Conservation (phyloP, 2,329 filamentous ascomycete genomes). For the Dothistroma septosporum region DNA sequence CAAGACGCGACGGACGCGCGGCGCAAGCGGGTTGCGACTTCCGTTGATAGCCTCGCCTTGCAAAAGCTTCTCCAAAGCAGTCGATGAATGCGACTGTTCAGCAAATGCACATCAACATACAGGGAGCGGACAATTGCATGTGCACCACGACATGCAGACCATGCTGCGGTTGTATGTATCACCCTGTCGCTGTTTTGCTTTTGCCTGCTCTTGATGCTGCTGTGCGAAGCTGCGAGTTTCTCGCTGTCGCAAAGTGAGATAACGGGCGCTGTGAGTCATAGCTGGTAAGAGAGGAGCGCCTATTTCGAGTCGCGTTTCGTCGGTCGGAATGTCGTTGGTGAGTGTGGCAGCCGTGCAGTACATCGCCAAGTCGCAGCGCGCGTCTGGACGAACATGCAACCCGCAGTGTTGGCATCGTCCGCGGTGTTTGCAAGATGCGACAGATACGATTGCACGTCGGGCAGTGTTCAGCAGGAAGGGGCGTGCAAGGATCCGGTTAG, state of each 20-base stretch:
- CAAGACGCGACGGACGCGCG: not conserved
- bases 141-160: not conserved
- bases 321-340: not conserved
- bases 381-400: not conserved
- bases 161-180: not conserved
- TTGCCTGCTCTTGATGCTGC: not conserved
- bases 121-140: not conserved
- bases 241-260: not conserved
- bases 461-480: too few species aligned
- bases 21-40: not conserved
- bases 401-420: not conserved
- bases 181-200: not conserved
- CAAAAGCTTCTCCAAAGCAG: not conserved
- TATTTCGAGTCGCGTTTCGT: not conserved
- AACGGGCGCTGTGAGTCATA: not conserved
- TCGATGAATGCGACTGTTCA: not conserved
- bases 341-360: not conserved
- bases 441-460: too few species aligned
- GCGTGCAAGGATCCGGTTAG: too few species aligned
- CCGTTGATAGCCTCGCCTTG: not conserved
- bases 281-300: not conserved
- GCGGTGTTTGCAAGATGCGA: too few species aligned
- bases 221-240: not conserved
- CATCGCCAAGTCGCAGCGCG: not conserved
- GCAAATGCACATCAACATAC: not conserved